Conservation (phyloP, 2,329 filamentous ascomycete genomes). For the Ophiostoma montium region DNA sequence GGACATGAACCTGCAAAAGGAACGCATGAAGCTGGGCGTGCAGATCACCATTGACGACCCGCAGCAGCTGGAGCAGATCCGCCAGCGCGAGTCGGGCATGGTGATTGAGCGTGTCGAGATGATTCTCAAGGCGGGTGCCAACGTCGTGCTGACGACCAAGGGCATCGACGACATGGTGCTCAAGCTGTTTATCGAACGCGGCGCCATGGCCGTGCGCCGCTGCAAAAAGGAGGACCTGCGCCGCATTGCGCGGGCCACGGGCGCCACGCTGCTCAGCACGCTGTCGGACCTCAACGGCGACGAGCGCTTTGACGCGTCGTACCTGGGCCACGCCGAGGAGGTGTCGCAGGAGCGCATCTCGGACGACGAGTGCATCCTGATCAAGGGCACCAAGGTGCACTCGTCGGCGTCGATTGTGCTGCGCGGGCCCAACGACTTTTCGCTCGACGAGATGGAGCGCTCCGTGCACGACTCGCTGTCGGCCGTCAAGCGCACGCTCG, state of each 20-base stretch:
- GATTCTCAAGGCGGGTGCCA: slow-evolving; percentile 94
- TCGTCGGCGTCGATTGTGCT: slow-evolving; percentile 93
- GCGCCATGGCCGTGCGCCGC: slow-evolving; percentile 86
- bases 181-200: slow-evolving; percentile 88
- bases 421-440: slow-evolving; percentile 88
- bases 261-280: slow-evolving; percentile 82
- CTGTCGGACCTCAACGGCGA: slow-evolving; percentile 95
- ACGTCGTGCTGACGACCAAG: slow-evolving; percentile 93
- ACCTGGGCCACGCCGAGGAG: slow-evolving; percentile 83
- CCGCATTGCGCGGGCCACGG: slow-evolving; percentile 90
- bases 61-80: slow-evolving; percentile 92
- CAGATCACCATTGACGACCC: slow-evolving; percentile 98
- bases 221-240: slow-evolving; percentile 98
- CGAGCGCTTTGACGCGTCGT: slow-evolving; percentile 85
- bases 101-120: slow-evolving; percentile 88
- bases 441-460: slow-evolving; percentile 97
- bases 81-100: slow-evolving; percentile 83
- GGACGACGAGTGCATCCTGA: slow-evolving; percentile 92
- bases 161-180: slow-evolving; percentile 93
- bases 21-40: slow-evolving; percentile 97
- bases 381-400: slow-evolving; percentile 91
- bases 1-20: slow-evolving; percentile 98
- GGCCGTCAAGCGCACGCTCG: slow-evolving; percentile 90
- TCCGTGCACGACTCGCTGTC: slow-evolving; percentile 94
- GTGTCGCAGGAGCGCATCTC: slow-evolving; percentile 98